Base-by-base conservation (phyloP, 495 filamentous ascomycete genomes). In the Xeromyces bisporus region DNA sequence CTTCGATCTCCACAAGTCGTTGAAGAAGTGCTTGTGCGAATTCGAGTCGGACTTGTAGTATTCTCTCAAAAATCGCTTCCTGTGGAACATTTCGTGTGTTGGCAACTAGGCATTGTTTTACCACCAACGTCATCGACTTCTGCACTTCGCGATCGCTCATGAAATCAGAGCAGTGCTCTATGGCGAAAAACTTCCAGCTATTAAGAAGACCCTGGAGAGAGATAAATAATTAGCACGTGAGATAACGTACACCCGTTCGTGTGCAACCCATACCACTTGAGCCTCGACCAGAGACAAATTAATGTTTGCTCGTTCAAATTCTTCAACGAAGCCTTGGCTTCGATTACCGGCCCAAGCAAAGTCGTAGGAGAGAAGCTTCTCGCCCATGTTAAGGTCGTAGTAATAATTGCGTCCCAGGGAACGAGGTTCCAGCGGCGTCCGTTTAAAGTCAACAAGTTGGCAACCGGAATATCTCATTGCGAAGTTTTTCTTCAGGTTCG, bases 271-370 rank as follows among this genome's bases (percentile, higher is more conserved):
- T 69, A 85, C 77, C 38, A 89, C 71, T 59, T 96, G 83, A 21
- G 87, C 76, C 46, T 94, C 84, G 26, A 96, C 81, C 10, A 93
- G 58, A 12, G 83, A 89, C 34, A 97, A 46, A 47, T 96, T 94
- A 41, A 80, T 46, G 50, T 97, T 96, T 21, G 86, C 89, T 39
- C 67, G 69, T 44, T 71, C 71, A 48, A 96, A 72, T 46, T 96
- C 91, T 18, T 66, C 65, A 32, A 60, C 58, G 53, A 92, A 87
- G 0, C 87, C 86, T 35, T 64, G 53, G 35, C 73, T 69, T 23
- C 68, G 61, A 23, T 51, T 67, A 18, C 77, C 75, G 23, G 49
- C 54, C 89, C 89, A 97, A 17, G 75, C 68, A 34, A 70, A 52
- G 51, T 91, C 78, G 41, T 77, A 77, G 8, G 63, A 62, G 15